Evolutionary conservation across 2,329 filamentous ascomycete genomes (phyloP).

Genomic region (Arthrobotrys sinensis): DNA sequence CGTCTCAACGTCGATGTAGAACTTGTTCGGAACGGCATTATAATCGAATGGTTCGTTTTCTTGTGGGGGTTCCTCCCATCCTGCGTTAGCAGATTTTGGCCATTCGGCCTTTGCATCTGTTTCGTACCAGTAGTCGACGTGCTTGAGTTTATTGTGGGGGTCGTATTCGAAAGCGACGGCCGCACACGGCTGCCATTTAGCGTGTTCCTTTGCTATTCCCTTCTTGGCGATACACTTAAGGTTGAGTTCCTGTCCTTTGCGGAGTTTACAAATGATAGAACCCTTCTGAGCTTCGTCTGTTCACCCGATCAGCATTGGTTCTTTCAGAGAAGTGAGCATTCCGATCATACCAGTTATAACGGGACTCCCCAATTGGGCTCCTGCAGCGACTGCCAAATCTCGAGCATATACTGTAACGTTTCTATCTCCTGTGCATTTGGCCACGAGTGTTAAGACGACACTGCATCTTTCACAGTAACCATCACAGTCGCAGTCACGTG

Average conservation of each 20-base stretch:
- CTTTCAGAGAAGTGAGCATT: constrained; percentile 69
- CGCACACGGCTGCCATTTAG: constrained; percentile 94
- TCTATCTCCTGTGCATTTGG: constrained; percentile 85
- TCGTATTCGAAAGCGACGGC: constrained; percentile 98
- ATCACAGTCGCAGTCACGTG: constrained; percentile 96
- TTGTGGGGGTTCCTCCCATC: constrained; percentile 83
- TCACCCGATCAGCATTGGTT: constrained; percentile 81
- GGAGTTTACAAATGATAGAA: constrained; percentile 88
- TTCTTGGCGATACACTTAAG: constrained; percentile 96
- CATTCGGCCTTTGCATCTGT: constrained; percentile 85
- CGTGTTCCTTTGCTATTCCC: constrained; percentile 98
- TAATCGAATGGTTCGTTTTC: constrained; percentile 93
- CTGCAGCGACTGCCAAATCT: constrained; percentile 79
- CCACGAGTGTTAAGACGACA: constrained; percentile 86
- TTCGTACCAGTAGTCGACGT: constrained; percentile 96
- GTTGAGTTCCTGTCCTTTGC: constrained; percentile 89
- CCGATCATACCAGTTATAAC: constrained; percentile 72
- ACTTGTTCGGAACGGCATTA: constrained; percentile 84
- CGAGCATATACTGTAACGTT: constrained; percentile 95
- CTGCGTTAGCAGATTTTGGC: constrained; percentile 85
- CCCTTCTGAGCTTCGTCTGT: constrained; percentile 86
- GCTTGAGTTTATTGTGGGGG: constrained; percentile 93
- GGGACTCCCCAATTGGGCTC: constrained; percentile 64
- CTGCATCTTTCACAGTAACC: constrained; percentile 94
- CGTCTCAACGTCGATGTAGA: constrained; percentile 95